These are phyloP conservation scores for Gaeumannomyces tritici DNA, from an alignment of 2,329 filamentous ascomycete genomes.

Conservation along the genomic window DNA sequence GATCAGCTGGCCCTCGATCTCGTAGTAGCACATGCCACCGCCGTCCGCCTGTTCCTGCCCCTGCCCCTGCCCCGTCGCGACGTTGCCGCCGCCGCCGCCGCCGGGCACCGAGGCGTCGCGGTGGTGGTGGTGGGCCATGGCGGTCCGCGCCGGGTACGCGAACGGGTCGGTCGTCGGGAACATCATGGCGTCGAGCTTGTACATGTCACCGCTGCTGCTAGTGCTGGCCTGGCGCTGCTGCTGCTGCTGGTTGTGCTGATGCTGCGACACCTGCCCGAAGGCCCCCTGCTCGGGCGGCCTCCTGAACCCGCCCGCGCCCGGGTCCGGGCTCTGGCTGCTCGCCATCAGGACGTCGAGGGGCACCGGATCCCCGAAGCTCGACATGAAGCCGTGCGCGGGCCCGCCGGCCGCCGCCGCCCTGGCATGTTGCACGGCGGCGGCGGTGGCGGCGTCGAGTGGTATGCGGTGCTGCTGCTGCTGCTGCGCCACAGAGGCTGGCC, in stretches of 20 bases:
- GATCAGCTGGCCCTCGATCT: constrained; percentile 65
- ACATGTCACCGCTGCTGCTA: constrained; percentile 36
- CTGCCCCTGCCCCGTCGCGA: constrained; percentile 6
- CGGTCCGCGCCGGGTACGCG: constrained; percentile 65
- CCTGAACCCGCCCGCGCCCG: neutral
- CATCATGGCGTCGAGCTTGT: constrained; percentile 70
- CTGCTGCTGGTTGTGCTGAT: constrained; percentile 20
- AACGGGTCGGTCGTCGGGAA: constrained; percentile 72
- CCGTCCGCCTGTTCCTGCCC: no score
- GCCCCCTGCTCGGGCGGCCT: neutral
- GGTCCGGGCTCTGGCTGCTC: constrained; percentile 26
- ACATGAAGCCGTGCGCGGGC: constrained; percentile 21
- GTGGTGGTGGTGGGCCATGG: constrained; percentile 41
- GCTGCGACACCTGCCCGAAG: constrained; percentile 11
- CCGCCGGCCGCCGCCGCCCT: constrained; percentile 9
- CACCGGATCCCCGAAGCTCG: constrained; percentile 33
- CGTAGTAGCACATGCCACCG: constrained; percentile 48
- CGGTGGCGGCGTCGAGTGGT: constrained; percentile 16
- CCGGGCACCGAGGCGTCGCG: neutral
- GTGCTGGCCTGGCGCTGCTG: constrained; percentile 18
- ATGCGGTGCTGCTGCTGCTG: constrained; percentile 14
- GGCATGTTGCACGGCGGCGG: constrained; percentile 14
- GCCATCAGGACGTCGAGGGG: constrained; percentile 34
- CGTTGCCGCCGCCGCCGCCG: neutral
- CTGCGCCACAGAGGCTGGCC: constrained; percentile 5